Percentiles rank a stretch among this genome's conserved stretches.
Evolutionary conservation across 352 stramenopile genomes (phyloP).

Genomic region (Phytophthora pistaciae): DNA sequence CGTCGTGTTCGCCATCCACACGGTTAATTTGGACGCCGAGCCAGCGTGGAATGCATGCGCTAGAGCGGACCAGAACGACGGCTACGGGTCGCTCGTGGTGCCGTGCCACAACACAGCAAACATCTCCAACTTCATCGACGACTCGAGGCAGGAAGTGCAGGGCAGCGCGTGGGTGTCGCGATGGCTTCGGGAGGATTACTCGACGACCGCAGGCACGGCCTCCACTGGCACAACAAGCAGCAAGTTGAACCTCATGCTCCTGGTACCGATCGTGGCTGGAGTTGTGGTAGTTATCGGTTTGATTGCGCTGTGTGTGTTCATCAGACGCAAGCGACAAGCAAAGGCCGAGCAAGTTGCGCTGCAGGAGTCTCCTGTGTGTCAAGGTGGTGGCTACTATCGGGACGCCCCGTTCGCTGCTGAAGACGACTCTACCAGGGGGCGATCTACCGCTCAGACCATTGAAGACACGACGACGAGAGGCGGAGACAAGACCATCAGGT

Average conservation of each 20-base stretch:
- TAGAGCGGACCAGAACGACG: neutral
- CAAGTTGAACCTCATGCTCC: slow-evolving; percentile 14
- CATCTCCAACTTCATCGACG: slow-evolving; percentile 5
- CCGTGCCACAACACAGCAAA: slow-evolving; percentile 12
- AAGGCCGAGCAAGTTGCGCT: slow-evolving; percentile 11
- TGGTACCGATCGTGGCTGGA: slow-evolving; percentile 28
- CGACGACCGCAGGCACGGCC: neutral
- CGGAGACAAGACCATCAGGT: slow-evolving; percentile 27
- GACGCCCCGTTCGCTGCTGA: neutral
- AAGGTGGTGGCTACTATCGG: neutral
- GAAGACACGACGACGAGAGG: slow-evolving; percentile 17
- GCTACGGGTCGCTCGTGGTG: slow-evolving; percentile 21
- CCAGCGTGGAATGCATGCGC: slow-evolving; percentile 10
- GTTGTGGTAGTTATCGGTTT: slow-evolving; percentile 21
- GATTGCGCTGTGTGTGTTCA: slow-evolving; percentile 10
- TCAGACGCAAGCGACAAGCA: slow-evolving; percentile 19
- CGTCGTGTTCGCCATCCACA: slow-evolving; percentile 15
- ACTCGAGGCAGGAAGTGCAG: slow-evolving; percentile 8
- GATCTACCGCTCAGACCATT: slow-evolving; percentile 1
- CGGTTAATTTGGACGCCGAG: neutral
- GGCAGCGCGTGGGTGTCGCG: slow-evolving; percentile 7
- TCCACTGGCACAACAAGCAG: neutral
- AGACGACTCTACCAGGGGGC: neutral
- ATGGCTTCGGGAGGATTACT: neutral
- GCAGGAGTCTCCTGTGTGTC: slow-evolving; percentile 15